Evolutionary conservation across 495 filamentous ascomycete genomes (phyloP).

Genomic region (Xylona heveae): DNA sequence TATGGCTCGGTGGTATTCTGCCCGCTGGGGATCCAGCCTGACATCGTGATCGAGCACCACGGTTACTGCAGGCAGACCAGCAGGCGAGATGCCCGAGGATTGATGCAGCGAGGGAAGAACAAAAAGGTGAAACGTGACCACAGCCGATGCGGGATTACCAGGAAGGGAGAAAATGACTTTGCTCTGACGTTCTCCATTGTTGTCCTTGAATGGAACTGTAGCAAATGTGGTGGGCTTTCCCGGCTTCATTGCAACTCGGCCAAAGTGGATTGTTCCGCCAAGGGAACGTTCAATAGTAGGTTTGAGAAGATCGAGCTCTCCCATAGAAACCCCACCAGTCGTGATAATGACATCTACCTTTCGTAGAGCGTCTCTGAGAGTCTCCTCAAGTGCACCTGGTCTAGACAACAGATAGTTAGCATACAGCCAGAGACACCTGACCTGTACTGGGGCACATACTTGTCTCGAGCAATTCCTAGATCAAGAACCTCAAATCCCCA

Average conservation of each 20-base stretch:
- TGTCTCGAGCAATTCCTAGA: slow-evolving; percentile 73
- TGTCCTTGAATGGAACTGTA: slow-evolving; percentile 43
- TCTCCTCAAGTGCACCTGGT: slow-evolving; percentile 51
- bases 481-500: slow-evolving; percentile 67
- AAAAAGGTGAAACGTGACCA: slow-evolving; percentile 87
- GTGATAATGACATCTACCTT: slow-evolving; percentile 72
- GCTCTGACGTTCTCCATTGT: slow-evolving; percentile 21
- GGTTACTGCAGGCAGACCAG: slow-evolving; percentile 46
- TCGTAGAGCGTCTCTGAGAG: slow-evolving; percentile 49
- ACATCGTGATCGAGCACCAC: slow-evolving; percentile 56
- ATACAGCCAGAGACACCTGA: neutral
- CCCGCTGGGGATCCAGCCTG: slow-evolving; percentile 43
- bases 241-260: slow-evolving; percentile 91
- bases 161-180: slow-evolving; percentile 81
- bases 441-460: slow-evolving; percentile 12
- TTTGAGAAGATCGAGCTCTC: slow-evolving; percentile 91
- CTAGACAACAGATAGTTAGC: slow-evolving; percentile 11
- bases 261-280: slow-evolving; percentile 90
- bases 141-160: slow-evolving; percentile 80
- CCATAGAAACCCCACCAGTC: slow-evolving; percentile 93
- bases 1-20: slow-evolving; percentile 73
- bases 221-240: slow-evolving; percentile 96
- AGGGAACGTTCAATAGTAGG: slow-evolving; percentile 84
- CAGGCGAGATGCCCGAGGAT: slow-evolving; percentile 32
- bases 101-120: slow-evolving; percentile 74